Percentiles rank a stretch among this genome's conserved stretches.
phyloP scores from a whole-genome alignment of 345 rosid genomes.

The Brassica carinata region DNA sequence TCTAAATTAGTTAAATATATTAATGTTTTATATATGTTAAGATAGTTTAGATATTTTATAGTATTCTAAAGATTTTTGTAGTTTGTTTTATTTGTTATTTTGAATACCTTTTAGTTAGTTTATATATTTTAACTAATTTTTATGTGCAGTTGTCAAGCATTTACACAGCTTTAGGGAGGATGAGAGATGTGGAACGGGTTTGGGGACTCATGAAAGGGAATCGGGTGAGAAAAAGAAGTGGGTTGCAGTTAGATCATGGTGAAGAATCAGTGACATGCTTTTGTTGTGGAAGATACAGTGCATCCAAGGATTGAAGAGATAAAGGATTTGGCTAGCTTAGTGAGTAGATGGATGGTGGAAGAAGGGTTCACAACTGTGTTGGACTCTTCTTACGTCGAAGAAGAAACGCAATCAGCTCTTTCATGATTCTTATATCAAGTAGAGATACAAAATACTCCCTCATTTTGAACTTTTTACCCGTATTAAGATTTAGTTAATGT shows the following conservation, averaged over 20 bases:
- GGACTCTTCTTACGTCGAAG: slow-evolving; percentile 23
- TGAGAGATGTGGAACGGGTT: slow-evolving; percentile 57
- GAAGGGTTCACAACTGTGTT: slow-evolving; percentile 46
- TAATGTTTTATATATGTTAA: too few species aligned
- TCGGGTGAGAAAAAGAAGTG: slow-evolving; percentile 62
- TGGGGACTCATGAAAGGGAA: slow-evolving; percentile 53
- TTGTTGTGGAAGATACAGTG: slow-evolving; percentile 54
- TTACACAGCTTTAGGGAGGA: slow-evolving; percentile 54
- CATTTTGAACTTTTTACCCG: too few species aligned
- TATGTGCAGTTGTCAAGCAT: slow-evolving; percentile 55
- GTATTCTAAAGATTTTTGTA: too few species aligned
- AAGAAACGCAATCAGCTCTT: slow-evolving; percentile 13
- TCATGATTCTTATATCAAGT: not conserved
- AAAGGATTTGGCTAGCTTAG: slow-evolving; percentile 36
- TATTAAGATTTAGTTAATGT: too few species aligned
- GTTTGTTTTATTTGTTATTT: too few species aligned
- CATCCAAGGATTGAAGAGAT: slow-evolving; percentile 54
- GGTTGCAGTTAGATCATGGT: slow-evolving; percentile 78
- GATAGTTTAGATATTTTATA: too few species aligned
- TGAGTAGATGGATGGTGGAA: slow-evolving; percentile 58
- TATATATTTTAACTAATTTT: too few species aligned
- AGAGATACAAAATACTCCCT: too few species aligned
- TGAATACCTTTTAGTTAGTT: too few species aligned
- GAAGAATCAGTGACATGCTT: slow-evolving; percentile 47
- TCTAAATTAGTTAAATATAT: too few species aligned